These are phyloP conservation scores for Cordyceps javanica DNA, from an alignment of 2,329 filamentous ascomycete species.

Conservation along the genomic window DNA sequence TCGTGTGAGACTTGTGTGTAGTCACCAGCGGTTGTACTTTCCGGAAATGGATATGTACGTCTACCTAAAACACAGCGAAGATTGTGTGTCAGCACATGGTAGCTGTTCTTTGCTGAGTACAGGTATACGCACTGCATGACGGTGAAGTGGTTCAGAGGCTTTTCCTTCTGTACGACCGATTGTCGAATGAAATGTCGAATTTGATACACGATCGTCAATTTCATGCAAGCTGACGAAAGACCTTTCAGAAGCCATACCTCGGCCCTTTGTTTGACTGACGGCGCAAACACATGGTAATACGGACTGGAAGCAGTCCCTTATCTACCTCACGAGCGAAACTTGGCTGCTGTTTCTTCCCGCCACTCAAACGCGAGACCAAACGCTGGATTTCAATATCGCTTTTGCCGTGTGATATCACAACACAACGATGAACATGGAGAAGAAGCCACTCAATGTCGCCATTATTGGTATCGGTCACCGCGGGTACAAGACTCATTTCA, in stretches of 20 bases:
- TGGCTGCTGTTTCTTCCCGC: not conserved
- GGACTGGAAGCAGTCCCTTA: not conserved
- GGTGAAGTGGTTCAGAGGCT: no score
- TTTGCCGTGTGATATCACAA: not conserved
- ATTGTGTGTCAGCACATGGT: not conserved
- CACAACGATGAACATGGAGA: not conserved
- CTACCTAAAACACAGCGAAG: no score
- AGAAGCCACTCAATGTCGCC: not conserved
- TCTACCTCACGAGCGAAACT: not conserved
- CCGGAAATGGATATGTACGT: not conserved
- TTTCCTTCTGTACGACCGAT: not conserved
- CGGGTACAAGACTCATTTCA: not conserved
- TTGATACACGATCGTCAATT: not conserved
- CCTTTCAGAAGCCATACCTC: not conserved
- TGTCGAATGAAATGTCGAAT: not conserved
- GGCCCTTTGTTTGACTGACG: not conserved
- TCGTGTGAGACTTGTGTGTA: not conserved
- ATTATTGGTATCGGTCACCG: not conserved
- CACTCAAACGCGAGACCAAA: not conserved
- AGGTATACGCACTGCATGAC: no score
- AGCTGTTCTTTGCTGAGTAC: not conserved
- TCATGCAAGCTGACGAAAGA: not conserved
- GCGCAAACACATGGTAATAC: not conserved
- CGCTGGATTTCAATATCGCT: not conserved
- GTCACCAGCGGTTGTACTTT: not conserved